Evolutionary conservation across 352 stramenopile genomes (phyloP), one percentile per base, ranked within the genome.

Genomic region (Achlya hypogyna): DNA sequence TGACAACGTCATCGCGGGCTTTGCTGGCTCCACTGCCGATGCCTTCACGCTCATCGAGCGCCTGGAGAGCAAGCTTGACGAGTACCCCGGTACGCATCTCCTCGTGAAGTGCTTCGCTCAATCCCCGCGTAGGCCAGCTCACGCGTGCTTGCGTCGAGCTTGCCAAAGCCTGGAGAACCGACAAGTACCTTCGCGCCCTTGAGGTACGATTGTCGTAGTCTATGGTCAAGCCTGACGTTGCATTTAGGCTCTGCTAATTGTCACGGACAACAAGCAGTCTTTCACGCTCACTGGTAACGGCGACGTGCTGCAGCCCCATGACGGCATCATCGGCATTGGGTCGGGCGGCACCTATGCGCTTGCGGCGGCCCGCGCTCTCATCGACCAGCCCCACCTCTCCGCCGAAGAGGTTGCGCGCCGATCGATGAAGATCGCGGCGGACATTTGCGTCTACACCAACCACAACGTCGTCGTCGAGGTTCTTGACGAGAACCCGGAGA

Each of bases 361-460:
- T 32, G 96, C 96, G 40, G 97, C 97, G 43, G 97, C 97, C 34
- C 85, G 95, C 54, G 97, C 97, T 34, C 78, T 99, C 59, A 97
- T 98, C 70, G 91, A 97, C 74, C 83, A 97, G 65, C 80, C 90
- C 23, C 83, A 97, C 58, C 69, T 99, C 32, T 82, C 88, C 62
- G 96, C 96, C 0, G 95, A 99, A 75, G 88, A 98, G 56, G 93
- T 99, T 47, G 94, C 88, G 1, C 84, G 78, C 71, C 95, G 91
- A 65, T 76, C 93, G 29, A 98, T 99, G 95, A 71, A 92, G 65
- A 98, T 99, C 72, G 97, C 97, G 27, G 82, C 92, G 9, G 95
- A 99, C 69, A 98, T 99, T 75, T 99, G 96, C 75, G 83, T 99
- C 60, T 99, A 99, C 81, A 99, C 97, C 54, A 99, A 99, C 78